A percentile compares a stretch with the other conserved stretches of the same genome.
Conservation (phyloP, 805 yeast species). For the Clavispora asparagi region DNA sequence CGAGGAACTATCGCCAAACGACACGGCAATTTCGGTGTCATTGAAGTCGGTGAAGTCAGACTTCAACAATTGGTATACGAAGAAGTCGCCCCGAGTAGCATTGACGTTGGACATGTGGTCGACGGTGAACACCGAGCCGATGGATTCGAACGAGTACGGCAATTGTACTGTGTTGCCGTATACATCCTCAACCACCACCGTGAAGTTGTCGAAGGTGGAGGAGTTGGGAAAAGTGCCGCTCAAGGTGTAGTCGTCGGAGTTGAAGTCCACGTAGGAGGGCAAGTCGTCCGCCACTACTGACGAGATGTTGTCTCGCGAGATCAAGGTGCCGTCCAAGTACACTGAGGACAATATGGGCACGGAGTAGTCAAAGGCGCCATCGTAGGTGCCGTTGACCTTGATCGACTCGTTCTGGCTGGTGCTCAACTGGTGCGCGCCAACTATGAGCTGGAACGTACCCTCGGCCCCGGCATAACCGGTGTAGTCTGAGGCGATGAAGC, state of each 20-base stretch:
- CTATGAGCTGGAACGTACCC: slow-evolving; percentile 63
- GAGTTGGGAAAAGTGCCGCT: slow-evolving; percentile 53
- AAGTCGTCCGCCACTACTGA: slow-evolving; percentile 41
- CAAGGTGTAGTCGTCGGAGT: slow-evolving; percentile 35
- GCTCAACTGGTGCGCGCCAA: slow-evolving; percentile 85
- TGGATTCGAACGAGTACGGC: slow-evolving; percentile 52
- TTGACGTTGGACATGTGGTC: slow-evolving; percentile 50
- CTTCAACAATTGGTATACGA: slow-evolving; percentile 49
- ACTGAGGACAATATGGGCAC: slow-evolving; percentile 63
- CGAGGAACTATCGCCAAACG: slow-evolving; percentile 28
- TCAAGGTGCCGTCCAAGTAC: slow-evolving; percentile 53
- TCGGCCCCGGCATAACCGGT: slow-evolving; percentile 67
- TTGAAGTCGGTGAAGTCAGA: slow-evolving; percentile 53
- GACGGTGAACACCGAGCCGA: slow-evolving; percentile 53
- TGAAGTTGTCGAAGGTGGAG: slow-evolving; percentile 40
- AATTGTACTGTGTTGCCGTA: slow-evolving; percentile 57
- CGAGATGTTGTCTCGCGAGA: slow-evolving; percentile 51
- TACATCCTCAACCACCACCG: slow-evolving; percentile 52
- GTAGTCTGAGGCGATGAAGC: slow-evolving; percentile 75
- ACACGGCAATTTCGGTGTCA: slow-evolving; percentile 44
- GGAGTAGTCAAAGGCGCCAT: slow-evolving; percentile 45
- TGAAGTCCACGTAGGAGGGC: slow-evolving; percentile 57
- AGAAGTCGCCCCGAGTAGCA: slow-evolving; percentile 62
- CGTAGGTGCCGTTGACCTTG: slow-evolving; percentile 63
- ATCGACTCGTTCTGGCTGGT: slow-evolving; percentile 56